These are phyloP conservation scores for Hibiscus trionum DNA, from an alignment of 345 rosid genomes.

Conservation along the genomic window DNA sequence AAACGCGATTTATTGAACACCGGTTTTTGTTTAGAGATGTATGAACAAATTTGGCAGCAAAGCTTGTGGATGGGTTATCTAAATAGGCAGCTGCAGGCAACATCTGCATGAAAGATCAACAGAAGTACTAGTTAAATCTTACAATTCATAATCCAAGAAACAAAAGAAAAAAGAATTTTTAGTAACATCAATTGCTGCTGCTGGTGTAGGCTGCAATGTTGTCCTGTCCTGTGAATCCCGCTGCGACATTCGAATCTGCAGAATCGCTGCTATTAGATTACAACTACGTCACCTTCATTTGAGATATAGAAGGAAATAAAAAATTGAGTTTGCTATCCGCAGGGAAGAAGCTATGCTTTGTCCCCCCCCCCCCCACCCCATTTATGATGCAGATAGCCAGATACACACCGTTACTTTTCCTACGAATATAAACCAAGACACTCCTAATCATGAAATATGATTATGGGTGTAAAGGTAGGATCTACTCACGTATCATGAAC, in stretches of 20 bases:
- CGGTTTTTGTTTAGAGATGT: constrained; percentile 91
- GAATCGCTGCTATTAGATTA: constrained; percentile 8
- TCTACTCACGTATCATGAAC: not conserved
- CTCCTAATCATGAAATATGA: not conserved
- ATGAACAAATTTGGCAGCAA: constrained; percentile 93
- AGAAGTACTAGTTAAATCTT: constrained; percentile 6
- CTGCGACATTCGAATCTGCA: constrained; percentile 83
- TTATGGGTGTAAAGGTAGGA: not conserved
- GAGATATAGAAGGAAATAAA: not conserved
- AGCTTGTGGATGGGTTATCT: constrained; percentile 94
- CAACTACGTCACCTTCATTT: not conserved
- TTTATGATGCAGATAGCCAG: not conserved
- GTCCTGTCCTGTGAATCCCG: constrained; percentile 78
- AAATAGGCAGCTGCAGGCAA: constrained; percentile 80
- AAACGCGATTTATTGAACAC: constrained; percentile 81
- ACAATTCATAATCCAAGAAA: constrained; percentile 9
- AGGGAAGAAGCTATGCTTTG: too few species aligned
- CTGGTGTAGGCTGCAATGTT: constrained; percentile 72
- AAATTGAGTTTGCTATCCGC: not conserved
- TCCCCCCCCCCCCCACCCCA: too few species aligned
- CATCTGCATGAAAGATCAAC: constrained; percentile 47
- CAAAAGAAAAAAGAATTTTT: constrained; percentile 6
- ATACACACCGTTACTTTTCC: not conserved
- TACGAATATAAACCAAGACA: not conserved
- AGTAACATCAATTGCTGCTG: constrained; percentile 87